Evolutionary conservation across 768 basidiomycete genomes (phyloP).

Genomic region (Suillus tomentosus): DNA sequence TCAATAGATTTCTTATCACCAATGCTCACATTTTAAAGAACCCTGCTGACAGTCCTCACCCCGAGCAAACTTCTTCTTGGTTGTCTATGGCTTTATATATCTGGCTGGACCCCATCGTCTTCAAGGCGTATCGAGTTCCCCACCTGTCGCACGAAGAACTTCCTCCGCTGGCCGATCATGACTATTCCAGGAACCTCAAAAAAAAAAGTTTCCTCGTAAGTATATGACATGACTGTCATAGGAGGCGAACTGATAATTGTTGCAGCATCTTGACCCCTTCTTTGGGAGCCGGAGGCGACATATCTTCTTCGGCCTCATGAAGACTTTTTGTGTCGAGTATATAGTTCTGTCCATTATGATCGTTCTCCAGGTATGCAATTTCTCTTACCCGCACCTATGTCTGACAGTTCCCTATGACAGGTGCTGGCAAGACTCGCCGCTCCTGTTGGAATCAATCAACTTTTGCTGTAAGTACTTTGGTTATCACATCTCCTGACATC

Average conservation of each 20-base stretch:
- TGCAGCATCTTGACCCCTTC: conserved; percentile 31
- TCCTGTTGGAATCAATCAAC: conserved; percentile 34
- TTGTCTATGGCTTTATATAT: conserved; percentile 41
- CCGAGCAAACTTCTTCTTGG: conserved; percentile 44
- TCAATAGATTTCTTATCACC: no score
- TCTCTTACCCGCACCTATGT: background rate
- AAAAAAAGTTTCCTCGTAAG: conserved; percentile 35
- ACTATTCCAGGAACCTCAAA: conserved; percentile 36
- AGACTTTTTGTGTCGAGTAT: conserved; percentile 16
- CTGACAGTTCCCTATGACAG: conserved; percentile 9
- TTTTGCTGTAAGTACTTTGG: conserved; percentile 27
- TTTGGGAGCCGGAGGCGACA: conserved; percentile 16
- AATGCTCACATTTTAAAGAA: conserved; percentile 20
- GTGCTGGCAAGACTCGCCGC: conserved; percentile 26
- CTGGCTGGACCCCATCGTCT: conserved; percentile 58
- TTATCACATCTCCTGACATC: background rate
- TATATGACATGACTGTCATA: background rate
- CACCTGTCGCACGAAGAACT: conserved; percentile 46
- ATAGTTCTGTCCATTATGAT: conserved; percentile 12
- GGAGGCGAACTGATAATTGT: background rate
- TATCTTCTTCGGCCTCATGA: conserved; percentile 21
- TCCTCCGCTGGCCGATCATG: conserved; percentile 53
- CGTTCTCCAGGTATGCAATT: conserved; percentile 13
- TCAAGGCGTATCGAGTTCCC: conserved; percentile 42
- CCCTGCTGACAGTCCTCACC: conserved; percentile 30